phyloP scores from a whole-genome alignment of 2,329 filamentous ascomycete species.

The Scedosporium apiospermum region DNA sequence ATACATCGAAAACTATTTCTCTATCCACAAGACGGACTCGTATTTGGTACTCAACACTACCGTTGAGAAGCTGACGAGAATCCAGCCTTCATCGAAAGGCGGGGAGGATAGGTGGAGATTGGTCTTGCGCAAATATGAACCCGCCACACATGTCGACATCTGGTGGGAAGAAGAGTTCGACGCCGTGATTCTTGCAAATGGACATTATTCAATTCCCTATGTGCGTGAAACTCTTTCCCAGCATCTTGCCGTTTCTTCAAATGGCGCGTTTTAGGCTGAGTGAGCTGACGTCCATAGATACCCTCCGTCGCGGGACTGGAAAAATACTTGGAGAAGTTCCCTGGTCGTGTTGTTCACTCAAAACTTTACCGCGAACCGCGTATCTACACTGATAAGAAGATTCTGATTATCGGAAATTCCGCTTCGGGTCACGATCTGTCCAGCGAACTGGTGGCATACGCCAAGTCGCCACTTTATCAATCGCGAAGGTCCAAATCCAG shows the following conservation, averaged over 20 bases:
- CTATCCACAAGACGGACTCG: conserved; percentile 34
- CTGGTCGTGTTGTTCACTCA: conserved; percentile 31
- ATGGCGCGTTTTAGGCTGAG: not conserved
- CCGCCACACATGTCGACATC: conserved; percentile 30
- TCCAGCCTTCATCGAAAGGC: conserved; percentile 11
- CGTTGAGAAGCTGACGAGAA: conserved; percentile 35
- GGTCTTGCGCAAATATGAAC: conserved; percentile 36
- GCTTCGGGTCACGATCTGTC: conserved; percentile 32
- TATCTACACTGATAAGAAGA: conserved; percentile 21
- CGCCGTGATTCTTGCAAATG: conserved; percentile 32
- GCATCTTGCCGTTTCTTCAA: not conserved
- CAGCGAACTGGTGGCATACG: conserved; percentile 24
- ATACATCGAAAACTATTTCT: conserved; percentile 47
- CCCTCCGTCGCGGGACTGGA: conserved; percentile 35
- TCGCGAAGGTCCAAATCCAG: conserved; percentile 37
- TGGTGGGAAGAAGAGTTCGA: conserved; percentile 46
- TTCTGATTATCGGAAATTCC: conserved; percentile 33
- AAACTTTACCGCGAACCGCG: conserved; percentile 32
- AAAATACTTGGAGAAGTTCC: conserved; percentile 26
- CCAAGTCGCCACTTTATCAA: conserved; percentile 35
- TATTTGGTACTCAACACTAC: conserved; percentile 40
- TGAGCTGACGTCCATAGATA: conserved; percentile 20
- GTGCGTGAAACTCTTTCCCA: conserved; percentile 20
- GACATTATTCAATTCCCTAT: conserved; percentile 33
- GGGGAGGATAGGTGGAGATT: conserved; percentile 31